Conservation (phyloP, 2,329 filamentous ascomycete genomes). For the Thyridium curvatum region DNA sequence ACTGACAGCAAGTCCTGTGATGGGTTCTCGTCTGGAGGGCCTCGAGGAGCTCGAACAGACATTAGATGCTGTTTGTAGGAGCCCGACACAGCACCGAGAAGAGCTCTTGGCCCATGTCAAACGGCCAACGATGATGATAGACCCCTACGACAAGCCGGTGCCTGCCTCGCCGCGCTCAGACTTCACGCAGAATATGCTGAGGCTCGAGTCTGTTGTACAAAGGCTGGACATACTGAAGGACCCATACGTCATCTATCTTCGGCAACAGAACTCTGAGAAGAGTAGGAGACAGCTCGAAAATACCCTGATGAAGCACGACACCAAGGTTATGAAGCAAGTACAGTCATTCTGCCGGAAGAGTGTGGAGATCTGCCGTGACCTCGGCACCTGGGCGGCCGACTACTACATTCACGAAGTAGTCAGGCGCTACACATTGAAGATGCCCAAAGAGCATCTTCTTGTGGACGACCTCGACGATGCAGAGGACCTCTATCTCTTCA, state of each 20-base stretch:
- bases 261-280: constrained; percentile 30
- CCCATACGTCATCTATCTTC: constrained; percentile 48
- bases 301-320: constrained; percentile 36
- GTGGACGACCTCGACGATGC: constrained; percentile 32
- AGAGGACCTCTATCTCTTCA: constrained; percentile 51
- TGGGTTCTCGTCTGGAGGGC: constrained; percentile 47
- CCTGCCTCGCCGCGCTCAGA: constrained; percentile 4
- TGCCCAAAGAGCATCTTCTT: constrained; percentile 12
- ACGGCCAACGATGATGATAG: constrained; percentile 47
- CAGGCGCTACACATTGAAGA: constrained; percentile 18
- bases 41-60: constrained; percentile 61
- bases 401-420: constrained; percentile 53
- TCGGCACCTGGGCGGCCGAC: constrained; percentile 66
- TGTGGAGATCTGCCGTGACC: constrained; percentile 42
- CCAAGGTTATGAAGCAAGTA: constrained; percentile 49
- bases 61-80: constrained; percentile 62
- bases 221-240: constrained; percentile 53
- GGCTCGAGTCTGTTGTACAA: constrained; percentile 32
- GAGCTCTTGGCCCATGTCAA: constrained; percentile 66
- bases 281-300: constrained; percentile 29
- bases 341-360: constrained; percentile 45
- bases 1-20: constrained; percentile 73
- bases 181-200: constrained; percentile 30
- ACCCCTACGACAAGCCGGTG: constrained; percentile 20
- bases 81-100: constrained; percentile 60